Conservation (phyloP, 2,329 filamentous ascomycete species). For the Cercospora sp. region DNA sequence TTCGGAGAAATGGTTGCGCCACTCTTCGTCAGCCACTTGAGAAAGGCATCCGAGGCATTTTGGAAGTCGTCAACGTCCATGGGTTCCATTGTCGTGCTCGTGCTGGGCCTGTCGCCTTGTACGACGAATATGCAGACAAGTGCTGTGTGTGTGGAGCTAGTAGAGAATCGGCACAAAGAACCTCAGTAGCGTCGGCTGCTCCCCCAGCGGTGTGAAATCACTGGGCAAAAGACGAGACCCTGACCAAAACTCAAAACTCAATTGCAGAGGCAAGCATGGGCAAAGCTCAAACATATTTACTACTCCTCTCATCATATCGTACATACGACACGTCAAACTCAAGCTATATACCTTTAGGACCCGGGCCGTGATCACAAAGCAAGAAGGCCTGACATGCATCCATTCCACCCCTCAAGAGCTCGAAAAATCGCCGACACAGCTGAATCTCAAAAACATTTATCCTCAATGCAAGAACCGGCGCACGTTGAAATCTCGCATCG, state of each 20-base stretch:
- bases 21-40: conserved; percentile 57
- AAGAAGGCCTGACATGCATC: too few species aligned
- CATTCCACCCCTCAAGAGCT: too few species aligned
- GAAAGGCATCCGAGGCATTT: conserved; percentile 54
- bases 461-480: too few species aligned
- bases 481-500: too few species aligned
- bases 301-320: background rate
- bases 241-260: conserved; percentile 1
- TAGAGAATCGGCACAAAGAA: conserved; percentile 7
- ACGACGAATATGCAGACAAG: conserved; percentile 12
- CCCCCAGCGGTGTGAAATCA: background rate
- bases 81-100: conserved; percentile 12
- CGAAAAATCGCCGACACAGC: too few species aligned
- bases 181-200: background rate
- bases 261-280: background rate
- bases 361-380: too few species aligned
- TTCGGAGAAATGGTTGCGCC: conserved; percentile 59
- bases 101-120: background rate
- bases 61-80: conserved; percentile 34
- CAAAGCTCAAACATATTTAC: background rate
- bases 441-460: too few species aligned
- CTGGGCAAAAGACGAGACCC: background rate
- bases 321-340: too few species aligned
- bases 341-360: too few species aligned
- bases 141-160: conserved; percentile 14